Base-by-base conservation (phyloP, 805 yeast genomes). In the Wickerhamiella sergipiensis region DNA sequence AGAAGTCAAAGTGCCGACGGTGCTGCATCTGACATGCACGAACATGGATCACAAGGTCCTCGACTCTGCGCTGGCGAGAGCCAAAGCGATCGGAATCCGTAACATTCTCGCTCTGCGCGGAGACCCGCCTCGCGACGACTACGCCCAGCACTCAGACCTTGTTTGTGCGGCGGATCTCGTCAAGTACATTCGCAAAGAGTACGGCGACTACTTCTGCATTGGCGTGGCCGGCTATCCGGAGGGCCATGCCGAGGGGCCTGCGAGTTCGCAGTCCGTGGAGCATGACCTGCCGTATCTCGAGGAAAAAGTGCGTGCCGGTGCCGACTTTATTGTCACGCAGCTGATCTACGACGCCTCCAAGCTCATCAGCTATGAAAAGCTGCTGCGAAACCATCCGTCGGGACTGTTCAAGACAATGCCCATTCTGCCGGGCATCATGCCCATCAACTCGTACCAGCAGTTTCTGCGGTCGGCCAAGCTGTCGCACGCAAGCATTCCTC, bases 161-260 rank as follows among this genome's bases (percentile, higher is more conserved):
- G 71, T 73, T 55, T 85, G 87, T 61, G 97, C 98, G 23, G 83
- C 79, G 63, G 97, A 92, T 66, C 74, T 92, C 63, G 82, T 92
- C 57, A 64, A 64, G 47, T 81, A 90, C 67, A 92, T 92, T 60
- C 79, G 81, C 57, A 62, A 63, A 50, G 75, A 81, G 55, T 89
- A 87, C 61, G 97, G 95, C 26, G 79, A 84, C 65, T 85, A 88
- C 69, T 89, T 92, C 68, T 84, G 83, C 66, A 88, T 92, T 58
- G 98, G 97, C 48, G 94, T 92, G 21, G 97, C 97, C 9, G 98
- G 86, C 2, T 92, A 92, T 65, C 97, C 98, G 1, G 98, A 92
- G 65, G 97, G 97, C 2, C 95, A 89, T 61, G 88, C 86, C 36
- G 95, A 89, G 58, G 90, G 94, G 13, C 74, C 87, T 1, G 85